Evolutionary conservation across 192 early-diverging fungal species (phyloP).

Genomic region (Gigaspora rosea): DNA sequence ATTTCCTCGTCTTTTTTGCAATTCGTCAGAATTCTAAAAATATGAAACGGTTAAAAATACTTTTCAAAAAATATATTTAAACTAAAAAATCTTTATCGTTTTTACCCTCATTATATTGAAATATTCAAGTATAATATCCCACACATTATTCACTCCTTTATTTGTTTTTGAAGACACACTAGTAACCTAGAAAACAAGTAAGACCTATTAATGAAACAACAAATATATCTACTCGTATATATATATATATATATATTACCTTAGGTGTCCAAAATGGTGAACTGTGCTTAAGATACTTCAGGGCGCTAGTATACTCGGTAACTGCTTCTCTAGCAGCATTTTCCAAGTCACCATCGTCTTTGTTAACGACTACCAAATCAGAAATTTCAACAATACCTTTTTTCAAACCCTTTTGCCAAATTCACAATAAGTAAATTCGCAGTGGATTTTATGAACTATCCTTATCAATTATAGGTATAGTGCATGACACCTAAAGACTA

Average conservation of each 20-base stretch:
- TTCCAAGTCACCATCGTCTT: conserved; percentile 72
- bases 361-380: conserved; percentile 82
- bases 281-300: conserved; percentile 62
- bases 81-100: neutral
- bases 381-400: conserved; percentile 86
- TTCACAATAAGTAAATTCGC: neutral
- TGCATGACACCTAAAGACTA: neutral
- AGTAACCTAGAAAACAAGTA: conserved; percentile 44
- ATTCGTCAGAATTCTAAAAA: conserved; percentile 38
- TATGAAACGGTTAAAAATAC: neutral
- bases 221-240: neutral
- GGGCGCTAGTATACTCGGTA: conserved; percentile 68
- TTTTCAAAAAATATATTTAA: neutral
- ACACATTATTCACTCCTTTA: conserved; percentile 56
- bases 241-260: neutral
- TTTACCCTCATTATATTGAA: conserved; percentile 56
- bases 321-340: conserved; percentile 63
- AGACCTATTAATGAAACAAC: neutral
- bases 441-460: neutral
- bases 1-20: conserved; percentile 50
- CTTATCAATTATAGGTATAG: neutral
- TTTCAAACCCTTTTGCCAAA: conserved; percentile 67
- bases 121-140: conserved; percentile 62
- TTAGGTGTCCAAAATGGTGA: conserved; percentile 47
- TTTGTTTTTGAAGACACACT: conserved; percentile 59